Conservation (phyloP, 768 basidiomycete species). For the Chalciporus piperatus region DNA sequence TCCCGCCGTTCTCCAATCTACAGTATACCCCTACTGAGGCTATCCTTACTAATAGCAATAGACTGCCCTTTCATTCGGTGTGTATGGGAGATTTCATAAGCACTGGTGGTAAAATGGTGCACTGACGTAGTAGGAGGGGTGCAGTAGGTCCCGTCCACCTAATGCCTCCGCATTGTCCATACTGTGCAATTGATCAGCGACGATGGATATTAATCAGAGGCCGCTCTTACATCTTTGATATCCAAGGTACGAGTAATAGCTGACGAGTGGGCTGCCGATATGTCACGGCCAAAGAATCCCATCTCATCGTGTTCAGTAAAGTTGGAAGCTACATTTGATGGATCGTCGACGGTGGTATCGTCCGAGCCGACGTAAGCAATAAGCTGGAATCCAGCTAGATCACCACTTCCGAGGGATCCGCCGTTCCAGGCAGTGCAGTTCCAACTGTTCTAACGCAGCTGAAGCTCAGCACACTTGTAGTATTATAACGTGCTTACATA, state of each 20-base stretch:
- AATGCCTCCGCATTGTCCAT: conserved; percentile 5
- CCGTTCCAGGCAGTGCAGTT: background rate
- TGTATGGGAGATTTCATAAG: too few species aligned
- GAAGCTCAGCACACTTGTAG: too few species aligned
- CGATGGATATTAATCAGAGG: too few species aligned
- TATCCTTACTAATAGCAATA: too few species aligned
- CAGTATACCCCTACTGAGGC: too few species aligned
- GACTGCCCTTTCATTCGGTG: too few species aligned
- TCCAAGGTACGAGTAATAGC: too few species aligned
- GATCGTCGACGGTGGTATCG: conserved; percentile 20
- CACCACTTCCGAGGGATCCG: conserved; percentile 25
- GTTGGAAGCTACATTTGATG: conserved; percentile 24
- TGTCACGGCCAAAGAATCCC: conserved; percentile 27
- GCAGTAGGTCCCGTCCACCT: conserved; percentile 18
- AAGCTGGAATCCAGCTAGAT: too few species aligned
- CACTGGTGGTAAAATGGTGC: too few species aligned
- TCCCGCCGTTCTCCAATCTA: too few species aligned
- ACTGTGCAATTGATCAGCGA: conserved; percentile 17
- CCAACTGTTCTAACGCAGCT: conserved; percentile 14
- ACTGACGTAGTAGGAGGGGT: background rate
- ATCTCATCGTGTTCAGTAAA: conserved; percentile 29
- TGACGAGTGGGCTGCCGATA: conserved; percentile 21
- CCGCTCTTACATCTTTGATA: too few species aligned
- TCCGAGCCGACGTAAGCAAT: conserved; percentile 24
- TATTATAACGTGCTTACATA: conserved; percentile 18